Evolutionary conservation across 805 yeast species (phyloP), one percentile per base, ranked within the genome.

Genomic region (Spathaspora sp.): DNA sequence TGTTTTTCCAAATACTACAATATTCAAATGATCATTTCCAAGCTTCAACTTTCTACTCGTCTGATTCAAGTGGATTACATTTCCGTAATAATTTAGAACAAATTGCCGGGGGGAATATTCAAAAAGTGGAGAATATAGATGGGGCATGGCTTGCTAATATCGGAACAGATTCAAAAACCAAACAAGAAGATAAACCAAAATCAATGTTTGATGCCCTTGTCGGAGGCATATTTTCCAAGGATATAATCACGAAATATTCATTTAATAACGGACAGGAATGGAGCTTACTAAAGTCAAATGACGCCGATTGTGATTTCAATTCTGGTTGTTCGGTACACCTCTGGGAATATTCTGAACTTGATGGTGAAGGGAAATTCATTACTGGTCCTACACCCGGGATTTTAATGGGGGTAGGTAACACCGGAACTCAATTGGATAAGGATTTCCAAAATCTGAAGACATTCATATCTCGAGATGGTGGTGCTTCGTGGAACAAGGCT

Each of bases 401-500:
- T 39, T 53, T 61, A 53, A 59, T 63, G 52, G 73, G 62, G 19
- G 70, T 64, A 35, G 76, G 69, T 44, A 64, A 55, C 50, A 61
- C 65, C 38, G 79, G 78, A 16, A 55, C 61, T 12, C 52, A 52
- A 1, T 54, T 67, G 35, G 49, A 48, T 10, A 47, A 53, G 11
- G 55, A 57, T n/a, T 16, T 55, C 11, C 46, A 51, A 2, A 47
- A 56, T n/a, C 46, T 65, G 55, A 59, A 58, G 38, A 82, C 94
- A 1, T 90, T 73, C 62, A 62, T 88, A 7, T 86, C 96, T 0
- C 70, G 86, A 51, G 90, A 89, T 69, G 91, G 89, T 23, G 96
- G 97, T 26, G 60, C 74, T n/a, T 70, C 86, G 0, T 89, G 96
- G 96, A 66, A 68, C 26, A 63, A 71, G 50, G 79, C 83, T 1